Conservation (phyloP, 805 yeast genomes). For the Saccharomycopsis fermentans region DNA sequence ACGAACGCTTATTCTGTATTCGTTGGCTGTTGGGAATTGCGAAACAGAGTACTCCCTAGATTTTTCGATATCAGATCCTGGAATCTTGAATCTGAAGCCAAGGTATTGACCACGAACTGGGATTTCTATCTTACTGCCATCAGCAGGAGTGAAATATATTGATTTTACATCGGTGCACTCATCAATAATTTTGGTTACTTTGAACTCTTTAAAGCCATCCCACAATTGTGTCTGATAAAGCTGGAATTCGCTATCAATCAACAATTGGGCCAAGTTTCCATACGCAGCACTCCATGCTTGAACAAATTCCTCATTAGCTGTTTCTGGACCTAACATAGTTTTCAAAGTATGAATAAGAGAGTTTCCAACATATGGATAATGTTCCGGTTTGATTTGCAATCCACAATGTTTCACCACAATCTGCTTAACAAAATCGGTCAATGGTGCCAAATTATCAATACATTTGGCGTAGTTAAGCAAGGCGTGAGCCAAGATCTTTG, state of each 20-base stretch:
- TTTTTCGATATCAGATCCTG: conserved; percentile 32
- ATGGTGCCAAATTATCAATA: conserved; percentile 47
- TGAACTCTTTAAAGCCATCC: conserved; percentile 49
- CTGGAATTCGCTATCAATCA: conserved; percentile 44
- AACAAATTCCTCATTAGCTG: conserved; percentile 49
- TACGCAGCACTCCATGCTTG: conserved; percentile 62
- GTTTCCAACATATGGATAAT: conserved; percentile 55
- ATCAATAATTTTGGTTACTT: conserved; percentile 30
- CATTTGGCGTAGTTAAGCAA: conserved; percentile 51
- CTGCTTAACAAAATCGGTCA: conserved; percentile 44
- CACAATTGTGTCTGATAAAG: conserved; percentile 39
- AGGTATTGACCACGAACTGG: conserved; percentile 33
- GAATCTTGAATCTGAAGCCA: conserved; percentile 28
- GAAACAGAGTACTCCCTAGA: conserved; percentile 55
- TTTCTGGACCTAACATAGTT: conserved; percentile 42
- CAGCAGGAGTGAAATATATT: conserved; percentile 39
- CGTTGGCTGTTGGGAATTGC: conserved; percentile 26
- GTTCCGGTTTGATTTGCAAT: conserved; percentile 50
- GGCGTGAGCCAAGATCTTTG: conserved; percentile 54
- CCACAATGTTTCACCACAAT: conserved; percentile 61
- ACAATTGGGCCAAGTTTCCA: conserved; percentile 47
- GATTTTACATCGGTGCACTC: conserved; percentile 43
- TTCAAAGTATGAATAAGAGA: conserved; percentile 44
- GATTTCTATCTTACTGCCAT: conserved; percentile 30
- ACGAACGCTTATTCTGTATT: conserved; percentile 51